A percentile compares a stretch with the other conserved stretches of the same genome.
phyloP scores from a whole-genome alignment of 768 basidiomycete genomes.

The Pholiota conissans region DNA sequence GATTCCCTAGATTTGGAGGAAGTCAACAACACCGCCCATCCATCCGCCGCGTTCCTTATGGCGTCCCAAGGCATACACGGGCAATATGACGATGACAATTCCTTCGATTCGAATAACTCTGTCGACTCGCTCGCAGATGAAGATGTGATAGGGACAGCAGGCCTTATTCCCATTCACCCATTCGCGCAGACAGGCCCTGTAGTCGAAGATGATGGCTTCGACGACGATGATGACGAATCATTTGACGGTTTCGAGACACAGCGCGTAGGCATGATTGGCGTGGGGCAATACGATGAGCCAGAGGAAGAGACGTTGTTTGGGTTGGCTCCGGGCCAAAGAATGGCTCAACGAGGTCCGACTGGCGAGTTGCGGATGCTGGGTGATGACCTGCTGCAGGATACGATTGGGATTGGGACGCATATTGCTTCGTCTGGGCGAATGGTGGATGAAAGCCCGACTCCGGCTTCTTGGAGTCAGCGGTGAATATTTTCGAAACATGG shows the following conservation, averaged over 20 bases:
- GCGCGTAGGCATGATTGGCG: conserved; percentile 15
- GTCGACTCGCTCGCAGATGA: conserved; percentile 56
- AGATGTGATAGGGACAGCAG: conserved; percentile 39
- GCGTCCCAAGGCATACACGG: conserved; percentile 43
- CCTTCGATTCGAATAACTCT: conserved; percentile 54
- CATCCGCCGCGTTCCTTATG: conserved; percentile 73
- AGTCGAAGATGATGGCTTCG: conserved; percentile 52
- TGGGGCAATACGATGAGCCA: conserved; percentile 32
- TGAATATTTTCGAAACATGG: conserved; percentile 2
- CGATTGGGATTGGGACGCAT: conserved; percentile 57
- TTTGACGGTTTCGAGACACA: conserved; percentile 43
- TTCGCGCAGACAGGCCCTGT: conserved; percentile 43
- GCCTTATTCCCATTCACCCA: conserved; percentile 54
- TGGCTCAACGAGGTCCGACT: conserved; percentile 22
- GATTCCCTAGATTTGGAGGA: conserved; percentile 53
- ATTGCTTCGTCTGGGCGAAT: conserved; percentile 47
- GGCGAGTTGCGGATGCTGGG: conserved; percentile 57
- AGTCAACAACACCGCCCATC: conserved; percentile 57
- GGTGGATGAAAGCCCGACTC: conserved; percentile 69
- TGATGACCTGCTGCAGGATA: conserved; percentile 61
- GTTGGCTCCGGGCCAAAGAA: conserved; percentile 53
- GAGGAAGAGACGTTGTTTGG: conserved; percentile 74
- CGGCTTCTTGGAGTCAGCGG: conserved; percentile 33
- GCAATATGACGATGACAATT: conserved; percentile 42
- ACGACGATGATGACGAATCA: conserved; percentile 48